Base-by-base conservation (phyloP, 257 asterid genomes). In the Marsdenia floribunda region DNA sequence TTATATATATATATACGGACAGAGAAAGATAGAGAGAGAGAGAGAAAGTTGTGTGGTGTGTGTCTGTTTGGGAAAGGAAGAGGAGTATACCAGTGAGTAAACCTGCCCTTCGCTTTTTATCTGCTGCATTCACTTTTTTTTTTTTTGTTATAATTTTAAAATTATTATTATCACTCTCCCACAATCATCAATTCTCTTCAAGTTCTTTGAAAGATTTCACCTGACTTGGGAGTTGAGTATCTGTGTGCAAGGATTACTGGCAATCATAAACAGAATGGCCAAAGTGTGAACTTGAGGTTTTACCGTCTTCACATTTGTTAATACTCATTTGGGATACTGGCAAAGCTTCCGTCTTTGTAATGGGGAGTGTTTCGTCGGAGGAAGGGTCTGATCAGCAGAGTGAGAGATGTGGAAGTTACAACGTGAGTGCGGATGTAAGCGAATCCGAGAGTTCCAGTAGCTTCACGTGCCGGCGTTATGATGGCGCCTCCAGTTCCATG, bases 361-460 rank as follows among this genome's bases (percentile, higher is more conserved):
- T 88, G 95, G 96, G 92, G 83, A 87, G 96, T 75, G 84, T 90
- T 13, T 87, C 97, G 53, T 92, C 97, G 60, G 99, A 92, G 70
- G 97, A 90, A 6, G 93, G 82, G 1, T 86, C 82, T 5, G 89
- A 83, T 76, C 82, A 75, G 79, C 89, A 76, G 78, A 92, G 92
- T 61, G 95, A 90, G 70, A 82, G 95, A 78, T 87, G 94, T 44
- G 97, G 96, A 22, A 92, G 99, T 78, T 95, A 95, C 88, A 88
- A 89, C 81, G 79, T 83, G 16, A 95, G 99, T 79, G 99, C 99
- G 12, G 98, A 95, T 80, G 83, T 95, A 73, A 95, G 98, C 86
- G 99, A 90, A 83, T 92, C 98, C 19, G 98, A 87, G 78, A 88
- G 91, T 73, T 84, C 85, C 40, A 83, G 82, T 35, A 78, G 79